Conservation (phyloP, 2,329 filamentous ascomycete genomes). For the Coniochaeta sp. region DNA sequence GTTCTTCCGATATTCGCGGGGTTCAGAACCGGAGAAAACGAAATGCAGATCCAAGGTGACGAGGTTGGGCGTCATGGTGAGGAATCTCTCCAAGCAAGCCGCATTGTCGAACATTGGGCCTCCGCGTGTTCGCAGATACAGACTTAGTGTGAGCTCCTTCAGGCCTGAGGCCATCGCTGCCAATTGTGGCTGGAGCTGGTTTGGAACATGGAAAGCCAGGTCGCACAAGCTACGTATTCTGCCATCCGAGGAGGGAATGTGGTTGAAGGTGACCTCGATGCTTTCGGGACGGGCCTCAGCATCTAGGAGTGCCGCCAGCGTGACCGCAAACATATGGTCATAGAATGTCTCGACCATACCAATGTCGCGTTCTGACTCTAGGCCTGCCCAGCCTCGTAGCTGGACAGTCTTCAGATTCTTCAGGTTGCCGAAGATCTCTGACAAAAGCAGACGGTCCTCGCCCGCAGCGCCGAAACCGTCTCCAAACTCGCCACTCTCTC, state of each 20-base stretch:
- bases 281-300: background rate
- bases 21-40: background rate
- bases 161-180: background rate
- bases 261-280: background rate
- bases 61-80: background rate
- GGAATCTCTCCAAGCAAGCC: background rate
- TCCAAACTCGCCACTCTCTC: background rate
- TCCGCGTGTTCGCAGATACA: background rate
- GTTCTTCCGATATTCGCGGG: background rate
- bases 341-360: background rate
- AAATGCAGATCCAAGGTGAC: background rate
- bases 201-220: background rate
- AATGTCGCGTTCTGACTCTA: background rate
- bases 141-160: background rate
- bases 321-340: background rate
- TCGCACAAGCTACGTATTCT: background rate
- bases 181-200: background rate
- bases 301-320: background rate
- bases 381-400: background rate
- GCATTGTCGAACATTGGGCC: background rate
- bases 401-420: background rate
- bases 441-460: background rate
- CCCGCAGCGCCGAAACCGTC: background rate
- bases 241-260: too few relatives aligned
- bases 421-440: background rate